A percentile compares a stretch with the other conserved stretches of the same genome.
Evolutionary conservation across 2,329 filamentous ascomycete genomes (phyloP).

Genomic region (Pseudogymnoascus sp.): DNA sequence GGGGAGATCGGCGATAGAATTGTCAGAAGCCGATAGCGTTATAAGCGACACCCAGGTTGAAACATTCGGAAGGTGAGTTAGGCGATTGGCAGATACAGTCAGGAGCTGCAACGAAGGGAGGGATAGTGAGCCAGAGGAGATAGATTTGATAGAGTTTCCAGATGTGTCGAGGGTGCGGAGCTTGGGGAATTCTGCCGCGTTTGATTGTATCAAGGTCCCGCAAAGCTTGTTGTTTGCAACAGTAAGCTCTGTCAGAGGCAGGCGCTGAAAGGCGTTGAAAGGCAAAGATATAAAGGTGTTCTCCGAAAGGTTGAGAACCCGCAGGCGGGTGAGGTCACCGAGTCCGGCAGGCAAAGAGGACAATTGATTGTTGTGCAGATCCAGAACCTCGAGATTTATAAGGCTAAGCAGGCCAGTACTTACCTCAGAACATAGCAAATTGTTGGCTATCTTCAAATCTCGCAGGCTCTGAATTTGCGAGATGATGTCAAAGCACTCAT

Average conservation of each 20-base stretch:
- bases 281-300: conserved; percentile 69
- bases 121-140: conserved; percentile 30
- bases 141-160: conserved; percentile 58
- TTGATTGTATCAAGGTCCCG: conserved; percentile 61
- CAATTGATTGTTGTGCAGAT: conserved; percentile 75
- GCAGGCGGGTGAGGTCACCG: conserved; percentile 59
- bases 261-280: conserved; percentile 57
- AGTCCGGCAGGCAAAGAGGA: conserved; percentile 62
- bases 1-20: conserved; percentile 69
- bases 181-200: conserved; percentile 49
- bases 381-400: conserved; percentile 66
- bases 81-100: conserved; percentile 71
- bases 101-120: conserved; percentile 66
- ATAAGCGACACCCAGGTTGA: conserved; percentile 65
- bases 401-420: conserved; percentile 57
- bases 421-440: conserved; percentile 63
- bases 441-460: conserved; percentile 76
- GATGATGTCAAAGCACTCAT: conserved; percentile 64
- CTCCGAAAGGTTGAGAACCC: conserved; percentile 69
- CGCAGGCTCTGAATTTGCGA: conserved; percentile 64
- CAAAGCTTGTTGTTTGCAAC: conserved; percentile 72
- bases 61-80: conserved; percentile 66
- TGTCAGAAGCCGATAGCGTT: conserved; percentile 73
- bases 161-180: conserved; percentile 74
- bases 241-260: conserved; percentile 67